Evolutionary conservation across 257 asterid species (phyloP), one percentile per base, ranked within the genome.

Genomic region (Nemophila menziesii): DNA sequence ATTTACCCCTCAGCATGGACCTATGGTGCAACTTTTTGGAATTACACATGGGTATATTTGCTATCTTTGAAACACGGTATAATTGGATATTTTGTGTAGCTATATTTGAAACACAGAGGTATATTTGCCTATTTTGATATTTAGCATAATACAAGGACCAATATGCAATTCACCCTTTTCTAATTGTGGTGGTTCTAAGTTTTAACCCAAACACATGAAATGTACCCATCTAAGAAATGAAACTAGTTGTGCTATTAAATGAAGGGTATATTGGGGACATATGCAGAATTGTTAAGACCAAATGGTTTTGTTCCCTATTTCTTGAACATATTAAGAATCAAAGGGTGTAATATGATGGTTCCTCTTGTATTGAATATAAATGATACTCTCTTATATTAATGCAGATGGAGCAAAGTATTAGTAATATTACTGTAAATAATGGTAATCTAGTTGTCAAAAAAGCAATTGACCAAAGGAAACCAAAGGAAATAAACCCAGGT

Each of bases 401-500:
- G 7, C 36, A 29, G 36, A 29, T 29, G 9, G 36, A 29, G 36
- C 36, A 29, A 7, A 29, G 2, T 13, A 13, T 29, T 29, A 24
- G 33, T 24, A 13, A 13, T 13, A 29, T 3, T 29, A 29, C 12
- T 46, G 17, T 27, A 27, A 39, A 17, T 5, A 13, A 11, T 18
- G 34, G 38, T 22, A 26, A 40, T 37, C 9, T 13, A 26, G 49
- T 53, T 33, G 19, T 11, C 24, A 29, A 33, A 17, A 17, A 44
- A 18, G 39, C 17, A 7, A 16, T 47, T 18, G 10, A 14, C 5
- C 11, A 8, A 14, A 26, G 18, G 24, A 43, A 13, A 52, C 23
- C 22, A 49, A 36, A 29, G 36, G 36, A 29, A 13, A 2, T 29
- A 29, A 29, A 29, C 12, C 36, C 36, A 29, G 36, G 36, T 29